A percentile compares a stretch with the other conserved stretches of the same genome.
phyloP scores from a whole-genome alignment of 1,139 yeast species.

The Nakaseomyces uthaithaninus region DNA sequence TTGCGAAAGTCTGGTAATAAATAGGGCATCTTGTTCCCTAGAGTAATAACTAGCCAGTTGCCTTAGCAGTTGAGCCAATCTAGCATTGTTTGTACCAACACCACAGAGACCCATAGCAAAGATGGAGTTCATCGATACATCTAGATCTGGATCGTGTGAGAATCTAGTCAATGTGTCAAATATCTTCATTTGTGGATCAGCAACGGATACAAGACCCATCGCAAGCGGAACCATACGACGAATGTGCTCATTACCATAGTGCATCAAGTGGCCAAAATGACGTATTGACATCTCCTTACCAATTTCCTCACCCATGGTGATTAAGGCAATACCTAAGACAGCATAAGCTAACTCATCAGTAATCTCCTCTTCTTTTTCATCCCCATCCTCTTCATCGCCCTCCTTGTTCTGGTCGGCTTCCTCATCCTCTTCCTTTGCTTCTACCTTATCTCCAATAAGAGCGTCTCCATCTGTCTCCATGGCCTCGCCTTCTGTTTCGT shows the following conservation, averaged over 20 bases:
- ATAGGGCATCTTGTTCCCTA: conserved; percentile 82
- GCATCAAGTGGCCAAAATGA: conserved; percentile 96
- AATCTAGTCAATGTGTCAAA: conserved; percentile 93
- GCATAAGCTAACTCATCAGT: conserved; percentile 69
- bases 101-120: conserved; percentile 98
- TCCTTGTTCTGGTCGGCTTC: conserved; percentile 30
- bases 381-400: conserved; percentile 29
- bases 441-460: conserved; percentile 16
- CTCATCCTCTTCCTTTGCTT: conserved; percentile 17
- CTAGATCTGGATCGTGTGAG: conserved; percentile 91
- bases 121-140: conserved; percentile 91
- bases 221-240: conserved; percentile 96
- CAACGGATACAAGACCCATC: conserved; percentile 88
- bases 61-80: conserved; percentile 89
- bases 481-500: conserved; percentile 16
- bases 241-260: conserved; percentile 87
- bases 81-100: conserved; percentile 97
- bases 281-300: conserved; percentile 97
- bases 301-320: conserved; percentile 97
- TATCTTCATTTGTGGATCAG: conserved; percentile 95
- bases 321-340: conserved; percentile 86
- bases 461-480: conserved; percentile 22
- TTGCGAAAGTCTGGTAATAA: conserved; percentile 90
- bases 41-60: conserved; percentile 91
- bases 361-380: conserved; percentile 36